Base-by-base conservation (phyloP, 371 early-diverging fungal species). In the Rhizopus stolonifer region DNA sequence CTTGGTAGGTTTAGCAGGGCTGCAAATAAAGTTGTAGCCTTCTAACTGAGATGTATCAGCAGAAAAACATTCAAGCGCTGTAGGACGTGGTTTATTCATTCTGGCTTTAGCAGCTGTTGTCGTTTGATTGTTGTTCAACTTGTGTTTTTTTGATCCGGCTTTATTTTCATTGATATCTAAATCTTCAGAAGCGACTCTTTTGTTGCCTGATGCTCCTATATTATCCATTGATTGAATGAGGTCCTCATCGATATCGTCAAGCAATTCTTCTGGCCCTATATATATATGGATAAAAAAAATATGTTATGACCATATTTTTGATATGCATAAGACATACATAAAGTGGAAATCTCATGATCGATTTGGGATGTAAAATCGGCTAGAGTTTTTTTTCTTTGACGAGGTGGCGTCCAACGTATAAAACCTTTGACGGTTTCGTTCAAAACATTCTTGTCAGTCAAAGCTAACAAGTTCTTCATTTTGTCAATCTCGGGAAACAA, bases 401-500 rank as follows among this genome's bases (percentile, higher is more conserved):
- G 24, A 10, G 60, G 52, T 17, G 64, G 59, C 6, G 13, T 38
- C 53, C 58, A 50, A 23, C 56, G 59, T n/a, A 72, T 17, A 31
- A 72, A 72, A 1, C 25, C 9, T 11, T 45, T 60, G 2, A 70
- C 55, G 1, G 54, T 49, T 1, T 26, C 21, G n/a, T 60, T 46
- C 5, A 70, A 33, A 3, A 45, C 56, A 2, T 23, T 14, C 13
- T 52, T 31, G 34, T 68, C 66, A 14, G 31, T 21, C 11, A 38
- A 13, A n/a, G n/a, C 6, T 11, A 60, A 49, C 5, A 67, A 19
- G 2, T 52, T 54, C 34, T 69, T 63, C 65, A 74, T 59, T 44
- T 64, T 62, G 8, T 43, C 43, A 13, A 67, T 44, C 54, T 70
- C 70, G 9, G 67, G 59, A 13, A 48, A 17, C 1, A 49, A 4